phyloP scores from a whole-genome alignment of 164 flowering plant species.

The Dillenia suffruticosa region DNA sequence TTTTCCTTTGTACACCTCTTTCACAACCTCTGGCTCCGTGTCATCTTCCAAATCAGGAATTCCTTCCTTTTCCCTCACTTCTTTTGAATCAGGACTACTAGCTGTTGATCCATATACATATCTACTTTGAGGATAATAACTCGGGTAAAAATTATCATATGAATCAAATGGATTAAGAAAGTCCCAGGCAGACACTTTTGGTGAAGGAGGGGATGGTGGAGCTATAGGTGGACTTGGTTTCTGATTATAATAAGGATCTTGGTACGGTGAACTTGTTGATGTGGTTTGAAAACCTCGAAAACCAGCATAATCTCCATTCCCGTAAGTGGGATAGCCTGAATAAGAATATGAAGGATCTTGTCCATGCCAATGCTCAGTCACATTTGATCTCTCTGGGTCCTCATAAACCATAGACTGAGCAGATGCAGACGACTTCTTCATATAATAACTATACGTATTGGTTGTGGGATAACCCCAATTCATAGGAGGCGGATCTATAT shows the following conservation, averaged over 20 bases:
- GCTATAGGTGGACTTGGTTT: conserved; percentile 16
- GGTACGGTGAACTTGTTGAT: conserved; percentile 18
- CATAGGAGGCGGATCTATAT: background rate
- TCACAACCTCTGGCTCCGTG: conserved; percentile 41
- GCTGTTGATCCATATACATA: conserved; percentile 46
- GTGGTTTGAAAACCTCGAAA: conserved; percentile 6
- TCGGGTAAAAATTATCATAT: conserved; percentile 28
- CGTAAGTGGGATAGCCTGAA: conserved; percentile 29
- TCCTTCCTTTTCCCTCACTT: conserved; percentile 90
- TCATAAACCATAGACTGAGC: conserved; percentile 46
- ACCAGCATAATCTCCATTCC: conserved; percentile 42
- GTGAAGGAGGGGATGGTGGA: conserved; percentile 40
- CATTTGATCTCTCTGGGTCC: conserved; percentile 29
- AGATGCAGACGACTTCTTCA: conserved; percentile 53
- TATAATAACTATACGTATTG: conserved; percentile 37
- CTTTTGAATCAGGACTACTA: conserved; percentile 82
- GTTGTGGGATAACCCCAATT: conserved; percentile 8
- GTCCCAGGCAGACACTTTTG: conserved; percentile 74
- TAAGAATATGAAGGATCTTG: conserved; percentile 25
- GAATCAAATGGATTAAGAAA: conserved; percentile 65
- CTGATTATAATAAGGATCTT: conserved; percentile 10
- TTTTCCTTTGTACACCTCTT: conserved; percentile 26
- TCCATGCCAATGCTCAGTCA: conserved; percentile 22
- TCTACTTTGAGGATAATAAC: conserved; percentile 20
- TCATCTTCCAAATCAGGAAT: conserved; percentile 98